Base-by-base conservation (phyloP, 2,329 filamentous ascomycete species). In the Pseudogymnoascus sp. region DNA sequence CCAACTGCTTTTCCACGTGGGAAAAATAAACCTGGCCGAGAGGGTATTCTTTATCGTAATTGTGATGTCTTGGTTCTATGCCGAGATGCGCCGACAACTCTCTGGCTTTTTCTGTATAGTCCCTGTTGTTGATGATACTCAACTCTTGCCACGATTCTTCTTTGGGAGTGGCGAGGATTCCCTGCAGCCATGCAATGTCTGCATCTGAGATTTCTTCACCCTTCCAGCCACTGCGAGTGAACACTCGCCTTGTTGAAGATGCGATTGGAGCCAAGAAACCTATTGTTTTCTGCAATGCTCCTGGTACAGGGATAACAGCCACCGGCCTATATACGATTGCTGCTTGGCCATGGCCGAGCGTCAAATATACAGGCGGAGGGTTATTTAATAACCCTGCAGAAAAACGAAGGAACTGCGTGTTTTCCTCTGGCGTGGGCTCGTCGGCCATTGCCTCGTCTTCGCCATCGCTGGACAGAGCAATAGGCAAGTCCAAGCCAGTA, bases 91-190 rank as follows among this genome's bases (percentile, higher is more conserved):
- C n/a, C 0, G 49, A 55, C 0, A 35, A 2, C 0, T 21, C 3
- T 5, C 49, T 19, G 4, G 33, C 49, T 4, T 55, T 55, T 2
- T 55, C 29, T 2, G 49, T 55, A 14, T 33, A 55, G 0, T 33
- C 1, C 1, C 16, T 2, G 14, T 55, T 55, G 2, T 33, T 33
- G 0, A 55, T 19, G 0, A 55, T 33, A 1, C 0, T 2, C 10
- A 55, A 8, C 0, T 55, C 5, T 7, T 33, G 49, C 49, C 49
- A 55, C 0, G 29, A 29, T 55, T 29, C n/a, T 21, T 55, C 49
- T 14, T 33, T 55, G 4, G 4, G 3, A 2, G n/a, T 31, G 4
- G 8, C n/a, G 2, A 33, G 2, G 1, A 8, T 2, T 1, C 16
- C 49, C 10, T 55, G 49, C 1, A 55, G 10, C 49, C 49, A 55